These are phyloP conservation scores for Citrus sp. DNA, from an alignment of 345 rosid genomes.

Conservation along the genomic window DNA sequence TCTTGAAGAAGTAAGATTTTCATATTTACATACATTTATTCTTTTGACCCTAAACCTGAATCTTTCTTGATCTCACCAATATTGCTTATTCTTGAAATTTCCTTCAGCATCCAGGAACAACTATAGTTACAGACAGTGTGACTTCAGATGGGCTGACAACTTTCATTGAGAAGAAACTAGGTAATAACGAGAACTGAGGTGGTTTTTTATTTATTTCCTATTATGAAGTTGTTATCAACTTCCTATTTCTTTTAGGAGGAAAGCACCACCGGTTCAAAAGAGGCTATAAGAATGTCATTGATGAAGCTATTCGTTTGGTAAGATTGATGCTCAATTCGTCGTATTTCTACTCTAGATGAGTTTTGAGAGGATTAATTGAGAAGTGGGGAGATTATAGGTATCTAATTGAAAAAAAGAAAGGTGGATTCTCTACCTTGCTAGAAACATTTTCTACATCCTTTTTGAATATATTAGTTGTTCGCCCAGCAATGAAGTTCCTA, in stretches of 20 bases:
- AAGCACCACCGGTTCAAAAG: slow-evolving; percentile 95
- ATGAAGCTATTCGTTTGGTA: slow-evolving; percentile 94
- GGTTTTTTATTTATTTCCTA: not conserved
- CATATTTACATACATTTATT: not conserved
- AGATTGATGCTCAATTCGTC: slow-evolving; percentile 15
- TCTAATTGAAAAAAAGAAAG: not conserved
- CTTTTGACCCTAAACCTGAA: not conserved
- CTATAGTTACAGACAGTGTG: slow-evolving; percentile 95
- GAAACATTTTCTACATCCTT: not conserved
- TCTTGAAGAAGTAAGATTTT: slow-evolving; percentile 77
- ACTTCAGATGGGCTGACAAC: slow-evolving; percentile 93
- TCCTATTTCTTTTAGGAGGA: slow-evolving; percentile 52
- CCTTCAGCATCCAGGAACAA: slow-evolving; percentile 88
- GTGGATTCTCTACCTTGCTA: not conserved
- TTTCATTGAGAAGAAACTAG: slow-evolving; percentile 87
- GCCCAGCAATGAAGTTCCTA: not conserved
- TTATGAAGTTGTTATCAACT: slow-evolving; percentile 8
- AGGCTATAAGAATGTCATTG: slow-evolving; percentile 96
- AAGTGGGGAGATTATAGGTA: not conserved
- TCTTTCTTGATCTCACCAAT: not conserved
- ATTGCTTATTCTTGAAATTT: slow-evolving; percentile 5
- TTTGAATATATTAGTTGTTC: not conserved
- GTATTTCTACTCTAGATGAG: not conserved
- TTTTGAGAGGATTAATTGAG: not conserved
- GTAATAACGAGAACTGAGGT: slow-evolving; percentile 40